Percentiles rank a stretch among this genome's conserved stretches.
Evolutionary conservation across 192 early-diverging fungal species (phyloP).

Genomic region (Lobosporangium transversale): DNA sequence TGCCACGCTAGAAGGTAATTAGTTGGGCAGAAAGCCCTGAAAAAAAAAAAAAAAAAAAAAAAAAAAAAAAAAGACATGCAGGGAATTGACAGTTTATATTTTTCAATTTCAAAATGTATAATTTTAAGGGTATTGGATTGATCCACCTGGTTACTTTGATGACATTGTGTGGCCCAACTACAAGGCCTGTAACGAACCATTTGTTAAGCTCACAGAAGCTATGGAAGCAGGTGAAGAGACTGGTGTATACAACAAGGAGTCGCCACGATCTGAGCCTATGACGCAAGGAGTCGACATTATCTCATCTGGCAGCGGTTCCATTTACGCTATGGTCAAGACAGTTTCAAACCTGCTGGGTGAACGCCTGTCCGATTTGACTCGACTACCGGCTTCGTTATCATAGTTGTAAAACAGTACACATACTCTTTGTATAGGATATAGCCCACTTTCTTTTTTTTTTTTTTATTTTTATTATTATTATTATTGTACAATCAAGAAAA

Average conservation of each 20-base stretch:
- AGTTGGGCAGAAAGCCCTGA: no score
- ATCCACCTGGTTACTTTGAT: conserved; percentile 84
- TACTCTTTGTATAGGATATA: no score
- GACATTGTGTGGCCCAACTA: conserved; percentile 82
- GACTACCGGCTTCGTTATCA: background rate
- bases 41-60: no score
- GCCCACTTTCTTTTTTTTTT: no score
- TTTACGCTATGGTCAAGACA: conserved; percentile 23
- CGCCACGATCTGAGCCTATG: conserved; percentile 10
- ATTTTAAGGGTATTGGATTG: conserved; percentile 70
- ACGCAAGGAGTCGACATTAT: conserved; percentile 33
- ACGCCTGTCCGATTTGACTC: conserved; percentile 9
- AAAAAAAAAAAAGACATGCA: no score
- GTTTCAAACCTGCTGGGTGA: conserved; percentile 11
- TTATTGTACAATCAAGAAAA: no score
- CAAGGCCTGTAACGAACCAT: conserved; percentile 56
- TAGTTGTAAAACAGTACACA: background rate
- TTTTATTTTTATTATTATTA: no score
- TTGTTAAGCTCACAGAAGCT: conserved; percentile 23
- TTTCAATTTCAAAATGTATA: background rate
- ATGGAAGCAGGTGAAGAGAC: conserved; percentile 25
- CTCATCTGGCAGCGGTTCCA: conserved; percentile 18
- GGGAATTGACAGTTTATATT: background rate
- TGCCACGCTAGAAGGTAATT: conserved; percentile 76
- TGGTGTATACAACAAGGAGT: conserved; percentile 6